A percentile compares a stretch with the other conserved stretches of the same genome.
Evolutionary conservation across 257 asterid genomes (phyloP).

Genomic region (Eustoma russellianum): DNA sequence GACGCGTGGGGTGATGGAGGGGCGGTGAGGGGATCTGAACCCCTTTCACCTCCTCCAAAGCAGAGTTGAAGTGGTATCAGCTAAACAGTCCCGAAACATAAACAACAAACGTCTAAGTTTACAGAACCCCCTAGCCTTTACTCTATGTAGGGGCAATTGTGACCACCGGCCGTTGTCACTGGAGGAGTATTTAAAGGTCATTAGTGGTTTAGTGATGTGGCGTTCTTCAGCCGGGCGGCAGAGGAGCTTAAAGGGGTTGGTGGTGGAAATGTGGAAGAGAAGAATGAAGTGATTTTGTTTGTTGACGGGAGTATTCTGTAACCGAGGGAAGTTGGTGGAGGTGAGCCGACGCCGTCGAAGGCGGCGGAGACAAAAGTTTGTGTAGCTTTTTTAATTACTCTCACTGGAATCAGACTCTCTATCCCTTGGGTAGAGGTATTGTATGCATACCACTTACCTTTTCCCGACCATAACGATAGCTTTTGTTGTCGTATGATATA

Average conservation of each 20-base stretch:
- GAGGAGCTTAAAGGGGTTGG: conserved; percentile 67
- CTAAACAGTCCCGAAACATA: no score
- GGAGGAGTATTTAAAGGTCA: conserved; percentile 75
- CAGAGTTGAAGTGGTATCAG: no score
- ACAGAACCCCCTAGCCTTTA: no score
- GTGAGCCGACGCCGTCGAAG: conserved; percentile 28
- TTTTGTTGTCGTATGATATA: no score
- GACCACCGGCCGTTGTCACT: conserved; percentile 62
- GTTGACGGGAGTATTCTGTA: conserved; percentile 83
- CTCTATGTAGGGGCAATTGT: conserved; percentile 57
- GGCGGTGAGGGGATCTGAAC: no score
- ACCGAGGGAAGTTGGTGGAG: conserved; percentile 45
- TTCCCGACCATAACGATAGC: no score
- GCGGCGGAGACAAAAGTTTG: conserved; percentile 19
- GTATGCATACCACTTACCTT: no score
- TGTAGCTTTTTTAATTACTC: conserved; percentile 69
- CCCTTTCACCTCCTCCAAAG: no score
- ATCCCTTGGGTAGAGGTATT: no score
- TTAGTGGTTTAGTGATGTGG: conserved; percentile 58
- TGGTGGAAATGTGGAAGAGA: conserved; percentile 26
- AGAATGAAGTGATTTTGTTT: conserved; percentile 55
- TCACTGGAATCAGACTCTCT: no score
- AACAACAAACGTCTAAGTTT: no score
- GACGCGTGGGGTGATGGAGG: no score
- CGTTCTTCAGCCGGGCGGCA: conserved; percentile 25